Conservation (phyloP, 306 rosid genomes). For the Prunus campanulata region DNA sequence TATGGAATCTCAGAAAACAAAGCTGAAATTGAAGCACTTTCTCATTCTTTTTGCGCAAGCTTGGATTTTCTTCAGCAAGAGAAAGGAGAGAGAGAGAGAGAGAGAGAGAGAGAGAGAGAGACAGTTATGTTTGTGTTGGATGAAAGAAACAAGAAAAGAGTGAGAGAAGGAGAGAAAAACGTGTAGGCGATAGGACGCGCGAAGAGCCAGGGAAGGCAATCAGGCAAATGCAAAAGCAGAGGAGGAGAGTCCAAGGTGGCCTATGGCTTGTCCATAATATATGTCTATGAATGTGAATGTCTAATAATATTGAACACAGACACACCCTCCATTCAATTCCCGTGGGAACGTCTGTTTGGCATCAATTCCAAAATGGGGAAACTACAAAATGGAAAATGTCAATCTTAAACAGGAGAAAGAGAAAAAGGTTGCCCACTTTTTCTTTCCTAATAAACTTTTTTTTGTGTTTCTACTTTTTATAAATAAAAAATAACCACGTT, state of each 20-base stretch:
- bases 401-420: not conserved
- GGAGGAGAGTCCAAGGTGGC: slow-evolving; percentile 3
- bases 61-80: slow-evolving; percentile 1
- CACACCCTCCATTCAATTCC: not conserved
- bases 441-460: no score
- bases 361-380: not conserved
- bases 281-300: not conserved
- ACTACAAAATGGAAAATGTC: not conserved
- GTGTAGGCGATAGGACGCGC: slow-evolving; percentile 67
- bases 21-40: slow-evolving; percentile 19
- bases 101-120: slow-evolving; percentile 23
- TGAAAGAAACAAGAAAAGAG: slow-evolving; percentile 12
- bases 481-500: no score
- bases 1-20: slow-evolving; percentile 24
- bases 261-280: no score
- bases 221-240: slow-evolving; percentile 11
- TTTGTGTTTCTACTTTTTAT: no score
- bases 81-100: not conserved
- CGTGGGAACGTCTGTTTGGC: slow-evolving; percentile 13
- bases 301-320: slow-evolving; percentile 8
- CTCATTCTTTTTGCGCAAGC: slow-evolving; percentile 22
- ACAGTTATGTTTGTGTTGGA: slow-evolving; percentile 6
- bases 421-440: not conserved
- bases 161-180: slow-evolving; percentile 55
- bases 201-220: slow-evolving; percentile 46